Conservation (phyloP, 2,329 filamentous ascomycete species). For the Hymenoscyphus repandus region DNA sequence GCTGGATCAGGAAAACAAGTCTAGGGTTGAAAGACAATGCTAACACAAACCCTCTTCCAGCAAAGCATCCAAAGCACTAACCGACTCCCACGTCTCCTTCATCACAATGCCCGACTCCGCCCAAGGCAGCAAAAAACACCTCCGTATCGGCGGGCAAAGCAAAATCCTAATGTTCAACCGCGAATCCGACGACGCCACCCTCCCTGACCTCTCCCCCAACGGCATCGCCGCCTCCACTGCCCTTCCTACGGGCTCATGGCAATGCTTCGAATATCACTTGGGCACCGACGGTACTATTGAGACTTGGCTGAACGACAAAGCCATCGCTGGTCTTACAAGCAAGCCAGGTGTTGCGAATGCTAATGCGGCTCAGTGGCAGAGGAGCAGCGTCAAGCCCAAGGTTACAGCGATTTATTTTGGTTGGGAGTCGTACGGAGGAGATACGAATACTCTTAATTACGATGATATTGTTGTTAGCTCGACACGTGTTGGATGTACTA, state of each 20-base stretch:
- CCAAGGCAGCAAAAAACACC: conserved; percentile 51
- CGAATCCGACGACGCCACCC: conserved; percentile 56
- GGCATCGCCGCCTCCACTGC: conserved; percentile 50
- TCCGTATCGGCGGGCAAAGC: conserved; percentile 56
- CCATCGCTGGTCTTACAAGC: conserved; percentile 46
- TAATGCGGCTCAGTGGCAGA: conserved; percentile 49
- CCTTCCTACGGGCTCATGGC: conserved; percentile 46
- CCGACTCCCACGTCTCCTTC: conserved; percentile 54
- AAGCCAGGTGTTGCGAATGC: conserved; percentile 37
- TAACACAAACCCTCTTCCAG: conserved; percentile 33
- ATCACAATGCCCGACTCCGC: conserved; percentile 58
- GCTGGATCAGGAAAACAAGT: too few species aligned
- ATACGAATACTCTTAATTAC: conserved; percentile 58
- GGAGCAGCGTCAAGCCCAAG: conserved; percentile 44
- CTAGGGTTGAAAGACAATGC: conserved; percentile 9
- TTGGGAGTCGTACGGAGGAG: conserved; percentile 58
- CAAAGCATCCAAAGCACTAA: conserved; percentile 52
- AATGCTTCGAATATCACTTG: conserved; percentile 58
- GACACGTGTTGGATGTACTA: conserved; percentile 43
- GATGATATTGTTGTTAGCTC: conserved; percentile 50
- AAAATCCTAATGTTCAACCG: conserved; percentile 61
- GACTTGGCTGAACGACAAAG: conserved; percentile 53
- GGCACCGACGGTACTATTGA: conserved; percentile 53
- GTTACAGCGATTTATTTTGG: conserved; percentile 54
- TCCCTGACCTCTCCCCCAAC: conserved; percentile 54